Evolutionary conservation across 1,284 basidiomycete genomes (phyloP), one percentile per base, ranked within the genome.

Genomic region (Amylostereum chailletii): DNA sequence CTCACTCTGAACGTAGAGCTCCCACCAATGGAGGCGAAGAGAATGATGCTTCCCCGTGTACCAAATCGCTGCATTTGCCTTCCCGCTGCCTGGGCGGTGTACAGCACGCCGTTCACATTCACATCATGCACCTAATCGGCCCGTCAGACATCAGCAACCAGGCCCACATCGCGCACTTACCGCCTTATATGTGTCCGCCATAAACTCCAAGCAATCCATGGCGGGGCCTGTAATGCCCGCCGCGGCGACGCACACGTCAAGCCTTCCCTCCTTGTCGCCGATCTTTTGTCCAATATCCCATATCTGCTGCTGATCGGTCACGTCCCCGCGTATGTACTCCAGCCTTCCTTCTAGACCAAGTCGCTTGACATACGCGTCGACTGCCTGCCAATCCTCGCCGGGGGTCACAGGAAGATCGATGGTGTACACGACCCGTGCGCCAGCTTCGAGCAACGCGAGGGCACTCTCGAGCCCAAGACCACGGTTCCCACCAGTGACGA

Each of bases 1-100:
- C 72, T 51, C 57, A 83, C 87, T 65, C 70, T 78, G 69, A 91
- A 90, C 45, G 87, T 86, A 55, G 91, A 81, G 43, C 80, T 81
- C n/a, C 88, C 90, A 43, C 83, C 86, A 86, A 93, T 91, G 51
- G 86, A 90, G 30, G 86, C 89, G 56, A 92, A 82, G 53, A 90
- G 67, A 55, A 90, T 77, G 55, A 92, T 89, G 56, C 86, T 90
- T 1, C 87, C 90, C 10, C 75, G 74, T 10, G 72, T 76, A 3
- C 78, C 76, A 55, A 82, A 86, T 37, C 78, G 72, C 11, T 63
- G 69, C 85, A 88, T 90, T 65, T 86, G 80, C 49, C 78, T 72
- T 3, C 86, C 88, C 8, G 81, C 86, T 0, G 84, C 85, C 62
- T 89, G 85, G 2, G 85, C 84, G 5, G 86, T 86, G 59, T 81